phyloP scores from a whole-genome alignment of 805 yeast species.

The Blastobotrys robertii region DNA sequence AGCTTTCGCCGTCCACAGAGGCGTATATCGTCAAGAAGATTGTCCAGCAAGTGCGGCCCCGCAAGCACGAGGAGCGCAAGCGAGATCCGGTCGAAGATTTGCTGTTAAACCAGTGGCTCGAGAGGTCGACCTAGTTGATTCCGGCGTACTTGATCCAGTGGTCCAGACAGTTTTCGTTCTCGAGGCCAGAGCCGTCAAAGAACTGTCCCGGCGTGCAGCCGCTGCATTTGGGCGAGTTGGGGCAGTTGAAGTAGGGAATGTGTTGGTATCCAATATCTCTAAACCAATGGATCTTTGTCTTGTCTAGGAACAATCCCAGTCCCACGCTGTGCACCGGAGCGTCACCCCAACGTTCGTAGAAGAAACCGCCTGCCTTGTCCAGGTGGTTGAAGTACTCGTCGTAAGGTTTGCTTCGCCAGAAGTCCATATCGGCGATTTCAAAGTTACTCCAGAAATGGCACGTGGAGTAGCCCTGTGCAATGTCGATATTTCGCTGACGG shows the following conservation, averaged over 20 bases:
- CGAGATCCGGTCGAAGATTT: constrained; percentile 33
- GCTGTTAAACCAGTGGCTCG: constrained; percentile 42
- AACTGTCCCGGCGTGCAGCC: constrained; percentile 50
- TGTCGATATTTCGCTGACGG: constrained; percentile 39
- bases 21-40: constrained; percentile 13
- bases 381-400: constrained; percentile 50
- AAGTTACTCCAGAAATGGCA: constrained; percentile 92
- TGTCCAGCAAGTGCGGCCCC: constrained; percentile 8
- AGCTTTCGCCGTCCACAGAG: constrained; percentile 11
- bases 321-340: constrained; percentile 85
- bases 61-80: constrained; percentile 4
- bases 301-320: constrained; percentile 61
- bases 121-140: constrained; percentile 37
- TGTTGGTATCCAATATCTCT: constrained; percentile 81
- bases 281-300: constrained; percentile 70
- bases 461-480: constrained; percentile 44
- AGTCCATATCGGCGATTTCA: constrained; percentile 79
- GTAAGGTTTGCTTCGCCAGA: constrained; percentile 61
- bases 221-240: constrained; percentile 46
- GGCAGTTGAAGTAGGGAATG: constrained; percentile 74
- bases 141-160: constrained; percentile 40
- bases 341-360: constrained; percentile 90
- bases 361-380: constrained; percentile 69
- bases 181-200: constrained; percentile 39
- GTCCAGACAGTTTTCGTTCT: constrained; percentile 66